phyloP scores from a whole-genome alignment of 257 asterid species.

The Solanum neorickii region DNA sequence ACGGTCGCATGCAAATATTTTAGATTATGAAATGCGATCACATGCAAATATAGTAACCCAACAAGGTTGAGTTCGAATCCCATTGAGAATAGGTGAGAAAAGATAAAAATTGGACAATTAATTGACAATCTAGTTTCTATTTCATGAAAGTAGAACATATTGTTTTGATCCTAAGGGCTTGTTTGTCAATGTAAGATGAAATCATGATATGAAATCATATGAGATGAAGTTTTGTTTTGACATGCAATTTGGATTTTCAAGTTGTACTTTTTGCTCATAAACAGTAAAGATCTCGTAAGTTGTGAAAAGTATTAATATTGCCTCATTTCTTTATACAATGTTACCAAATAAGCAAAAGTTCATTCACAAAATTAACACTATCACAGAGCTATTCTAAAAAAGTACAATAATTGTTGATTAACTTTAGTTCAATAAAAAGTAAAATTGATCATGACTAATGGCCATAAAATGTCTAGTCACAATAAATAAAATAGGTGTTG shows the following conservation, averaged over 20 bases:
- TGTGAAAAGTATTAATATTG: background rate
- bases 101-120: background rate
- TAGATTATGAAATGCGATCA: background rate
- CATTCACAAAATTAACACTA: background rate
- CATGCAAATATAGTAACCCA: background rate
- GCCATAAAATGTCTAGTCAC: background rate
- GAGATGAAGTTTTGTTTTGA: background rate
- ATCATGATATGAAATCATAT: no score
- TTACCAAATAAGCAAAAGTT: background rate
- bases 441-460: background rate
- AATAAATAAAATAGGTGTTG: background rate
- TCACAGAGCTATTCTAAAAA: background rate
- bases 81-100: background rate
- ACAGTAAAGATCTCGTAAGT: background rate
- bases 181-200: background rate
- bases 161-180: background rate
- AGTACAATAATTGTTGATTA: background rate
- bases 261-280: background rate
- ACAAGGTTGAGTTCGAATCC: background rate
- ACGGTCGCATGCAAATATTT: background rate
- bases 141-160: background rate
- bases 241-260: background rate
- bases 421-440: background rate
- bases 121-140: background rate
- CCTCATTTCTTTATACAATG: background rate